Evolutionary conservation across 805 yeast genomes (phyloP), one percentile per base, ranked within the genome.

Genomic region (Saccharomyces mikatae): DNA sequence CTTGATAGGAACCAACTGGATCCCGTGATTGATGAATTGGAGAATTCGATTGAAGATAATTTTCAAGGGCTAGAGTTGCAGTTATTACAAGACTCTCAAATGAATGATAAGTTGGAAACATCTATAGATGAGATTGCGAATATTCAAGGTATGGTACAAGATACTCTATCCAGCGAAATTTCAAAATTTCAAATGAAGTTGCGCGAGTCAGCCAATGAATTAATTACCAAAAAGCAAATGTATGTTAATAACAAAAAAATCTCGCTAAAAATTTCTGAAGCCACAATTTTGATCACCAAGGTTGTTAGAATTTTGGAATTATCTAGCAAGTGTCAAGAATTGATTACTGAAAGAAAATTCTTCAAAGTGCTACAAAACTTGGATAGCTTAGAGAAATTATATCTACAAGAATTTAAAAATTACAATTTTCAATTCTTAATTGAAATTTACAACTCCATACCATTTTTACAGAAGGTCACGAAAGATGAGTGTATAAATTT

Each of bases 331-430:
- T 87, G 90, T 50, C 89, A 89, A 65, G 91, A 87, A 44, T 74
- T 91, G 64, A 86, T 89, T 57, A 80, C 83, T 52, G 82, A 81
- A 56, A 82, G 83, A 62, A 83, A 84, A 61, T 88, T 87, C 62
- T 91, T 89, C 67, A 87, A 87, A 56, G 97, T 97, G 0, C 79
- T 94, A 61, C 89, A 89, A 68, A 81, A 86, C 60, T 73, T 90
- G 51, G 91, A 89, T 56, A 89, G 84, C 62, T 74, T 92, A 58
- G 82, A 84, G 46, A 80, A 79, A 54, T 75, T 86, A 46, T 88
- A 86, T 60, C 72, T 85, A 48, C 86, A 85, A 56, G 87, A 83
- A 53, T 85, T 83, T 31, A 86, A 84, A 51, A 77, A 81, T 48
- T 87, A 86, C 63, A 86, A 86, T 46, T 89, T 70, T 46, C 63